Base-by-base conservation (phyloP, 257 asterid species). In the Petrea volubilis region DNA sequence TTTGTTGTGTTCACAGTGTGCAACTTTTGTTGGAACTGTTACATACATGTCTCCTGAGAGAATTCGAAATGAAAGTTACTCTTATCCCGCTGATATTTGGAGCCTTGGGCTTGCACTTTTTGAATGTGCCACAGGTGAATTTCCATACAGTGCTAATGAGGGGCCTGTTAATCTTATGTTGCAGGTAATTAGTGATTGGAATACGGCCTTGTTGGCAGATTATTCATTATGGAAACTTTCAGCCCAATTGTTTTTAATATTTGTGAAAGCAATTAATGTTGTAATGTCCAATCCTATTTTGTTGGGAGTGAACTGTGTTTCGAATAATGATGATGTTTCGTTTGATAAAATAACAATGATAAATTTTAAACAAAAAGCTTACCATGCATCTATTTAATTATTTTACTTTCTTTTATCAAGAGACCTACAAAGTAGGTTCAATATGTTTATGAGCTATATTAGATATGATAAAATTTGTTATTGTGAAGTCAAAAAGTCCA, bases 41-140 rank as follows among this genome's bases (percentile, higher is more conserved):
- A 95, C 99, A 17, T 95, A 95, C 74, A 95, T 95, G 99, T 95
- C 99, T 33, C 99, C 99, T 0, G 99, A 95, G 85, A 83, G 99
- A 75, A 95, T 95, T 77, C 87, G 97, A 75, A 92, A 92, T 60
- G 98, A 92, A 75, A 95, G 74, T 64, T 95, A 95, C 80, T 95
- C 99, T 20, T 95, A 88, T 77, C 97, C 99, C 49, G 99, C 99
- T 80, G 99, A 95, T 81, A 87, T 95, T 52, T 95, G 99, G 99
- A 95, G 99, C 83, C 97, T 95, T 36, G 98, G 99, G 20, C 97
- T 95, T 71, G 96, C 99, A n/a, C 85, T 95, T 56, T 92, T 95
- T 67, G 99, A 95, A 78, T 95, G 99, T 82, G 99, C 95, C 34
- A 92, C 98, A 1, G 99, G 99, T 62, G 97, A 88, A 84, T 95